Evolutionary conservation across 768 basidiomycete genomes (phyloP).

Genomic region (Auriscalpium vulgare): DNA sequence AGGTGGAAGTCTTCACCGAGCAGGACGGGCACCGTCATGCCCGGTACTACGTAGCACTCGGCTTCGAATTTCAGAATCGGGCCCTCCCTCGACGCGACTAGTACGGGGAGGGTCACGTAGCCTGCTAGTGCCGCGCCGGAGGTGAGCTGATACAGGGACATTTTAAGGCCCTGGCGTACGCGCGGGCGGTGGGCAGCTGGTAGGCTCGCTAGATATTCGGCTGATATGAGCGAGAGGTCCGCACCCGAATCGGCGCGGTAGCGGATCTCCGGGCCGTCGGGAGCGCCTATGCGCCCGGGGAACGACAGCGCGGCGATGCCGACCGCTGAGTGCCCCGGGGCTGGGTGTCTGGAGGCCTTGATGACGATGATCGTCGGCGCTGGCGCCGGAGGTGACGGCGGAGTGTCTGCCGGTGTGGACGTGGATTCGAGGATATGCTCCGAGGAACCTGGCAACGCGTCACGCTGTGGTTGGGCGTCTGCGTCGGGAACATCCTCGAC

Average conservation of each 20-base stretch:
- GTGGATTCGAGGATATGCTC: no score
- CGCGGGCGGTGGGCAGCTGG: background rate
- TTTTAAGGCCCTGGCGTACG: background rate
- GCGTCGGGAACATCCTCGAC: no score
- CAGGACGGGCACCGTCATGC: slow-evolving; percentile 22
- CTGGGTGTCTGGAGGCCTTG: background rate
- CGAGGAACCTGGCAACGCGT: no score
- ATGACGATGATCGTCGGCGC: no score
- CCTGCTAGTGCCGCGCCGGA: background rate
- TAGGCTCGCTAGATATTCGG: background rate
- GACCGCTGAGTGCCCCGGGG: background rate
- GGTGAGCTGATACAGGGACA: background rate
- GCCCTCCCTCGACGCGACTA: background rate
- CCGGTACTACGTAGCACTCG: slow-evolving; percentile 21
- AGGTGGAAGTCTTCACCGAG: slow-evolving; percentile 24
- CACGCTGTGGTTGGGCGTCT: no score
- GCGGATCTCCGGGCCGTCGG: background rate
- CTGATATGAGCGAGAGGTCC: background rate
- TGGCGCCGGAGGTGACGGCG: no score
- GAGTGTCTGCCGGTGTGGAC: no score
- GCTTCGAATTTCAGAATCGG: slow-evolving; percentile 1
- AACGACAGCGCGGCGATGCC: background rate
- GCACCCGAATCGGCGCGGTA: background rate
- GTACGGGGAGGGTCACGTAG: background rate
- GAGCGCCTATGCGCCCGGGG: background rate